phyloP scores from a whole-genome alignment of 2,329 filamentous ascomycete species.

The Chaetomium sp. region DNA sequence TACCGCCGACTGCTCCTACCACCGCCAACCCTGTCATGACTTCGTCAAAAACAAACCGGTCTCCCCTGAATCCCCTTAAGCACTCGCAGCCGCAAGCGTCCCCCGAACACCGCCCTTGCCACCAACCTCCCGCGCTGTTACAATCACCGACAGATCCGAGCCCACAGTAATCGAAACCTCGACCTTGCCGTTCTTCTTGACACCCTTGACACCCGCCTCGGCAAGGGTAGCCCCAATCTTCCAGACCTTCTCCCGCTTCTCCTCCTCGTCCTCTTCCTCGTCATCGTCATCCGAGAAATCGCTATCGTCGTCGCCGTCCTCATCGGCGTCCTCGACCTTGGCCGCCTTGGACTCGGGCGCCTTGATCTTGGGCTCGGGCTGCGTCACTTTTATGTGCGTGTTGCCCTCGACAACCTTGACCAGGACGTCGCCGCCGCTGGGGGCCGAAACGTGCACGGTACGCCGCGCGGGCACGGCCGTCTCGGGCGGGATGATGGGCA shows the following conservation, averaged over 20 bases:
- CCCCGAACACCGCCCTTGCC: conserved; percentile 79
- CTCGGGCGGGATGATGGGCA: conserved; percentile 73
- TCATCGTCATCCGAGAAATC: conserved; percentile 57
- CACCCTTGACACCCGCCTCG: conserved; percentile 74
- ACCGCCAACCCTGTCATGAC: too few species aligned
- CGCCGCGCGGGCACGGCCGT: conserved; percentile 86
- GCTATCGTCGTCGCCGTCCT: conserved; percentile 57
- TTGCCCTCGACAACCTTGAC: conserved; percentile 83
- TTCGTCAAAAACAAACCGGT: too few species aligned
- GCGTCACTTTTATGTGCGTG: conserved; percentile 88
- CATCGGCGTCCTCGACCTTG: conserved; percentile 55
- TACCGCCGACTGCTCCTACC: too few species aligned
- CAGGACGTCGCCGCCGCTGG: conserved; percentile 80
- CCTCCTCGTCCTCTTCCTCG: conserved; percentile 71
- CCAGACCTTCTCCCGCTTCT: conserved; percentile 85
- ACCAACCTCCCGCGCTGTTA: conserved; percentile 80
- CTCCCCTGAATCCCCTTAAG: conserved; percentile 7
- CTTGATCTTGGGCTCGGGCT: conserved; percentile 73
- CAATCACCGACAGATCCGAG: conserved; percentile 69
- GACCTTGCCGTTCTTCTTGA: conserved; percentile 85
- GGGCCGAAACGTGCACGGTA: conserved; percentile 68
- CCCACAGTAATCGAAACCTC: conserved; percentile 89
- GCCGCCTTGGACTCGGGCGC: conserved; percentile 49
- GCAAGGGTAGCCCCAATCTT: conserved; percentile 77
- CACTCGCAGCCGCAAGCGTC: conserved; percentile 32